A percentile compares a stretch with the other conserved stretches of the same genome.
Conservation (phyloP, 495 filamentous ascomycete species). For the Neurospora sp. region DNA sequence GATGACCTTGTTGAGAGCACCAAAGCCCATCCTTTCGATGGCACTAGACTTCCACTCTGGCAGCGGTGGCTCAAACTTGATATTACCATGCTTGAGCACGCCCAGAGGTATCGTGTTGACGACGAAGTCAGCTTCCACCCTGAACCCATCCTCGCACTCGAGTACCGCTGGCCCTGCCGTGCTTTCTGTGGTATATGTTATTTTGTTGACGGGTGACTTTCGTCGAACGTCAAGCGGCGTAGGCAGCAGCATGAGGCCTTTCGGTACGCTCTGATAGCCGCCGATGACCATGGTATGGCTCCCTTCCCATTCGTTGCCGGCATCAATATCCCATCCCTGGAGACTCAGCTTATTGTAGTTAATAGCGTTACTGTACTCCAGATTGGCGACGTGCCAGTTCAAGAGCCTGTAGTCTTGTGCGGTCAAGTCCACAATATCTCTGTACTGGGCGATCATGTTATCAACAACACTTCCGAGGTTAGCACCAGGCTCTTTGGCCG, state of each 20-base stretch:
- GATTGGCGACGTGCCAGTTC: constrained; percentile 97
- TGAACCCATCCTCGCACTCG: constrained; percentile 68
- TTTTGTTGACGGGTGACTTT: constrained; percentile 54
- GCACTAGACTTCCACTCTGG: constrained; percentile 76
- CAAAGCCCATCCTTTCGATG: constrained; percentile 85
- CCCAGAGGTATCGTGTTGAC: constrained; percentile 85
- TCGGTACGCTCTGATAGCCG: constrained; percentile 83
- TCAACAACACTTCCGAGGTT: constrained; percentile 86
- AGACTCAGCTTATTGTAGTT: constrained; percentile 82
- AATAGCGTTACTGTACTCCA: constrained; percentile 92
- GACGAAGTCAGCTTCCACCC: constrained; percentile 71
- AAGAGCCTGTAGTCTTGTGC: constrained; percentile 80
- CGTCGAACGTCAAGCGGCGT: constrained; percentile 70
- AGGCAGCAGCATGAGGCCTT: constrained; percentile 67
- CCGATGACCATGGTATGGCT: constrained; percentile 86
- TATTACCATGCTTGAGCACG: constrained; percentile 65
- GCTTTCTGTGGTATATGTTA: constrained; percentile 50
- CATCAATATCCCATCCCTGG: constrained; percentile 90
- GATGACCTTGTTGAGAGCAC: constrained; percentile 89
- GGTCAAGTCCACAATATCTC: constrained; percentile 67
- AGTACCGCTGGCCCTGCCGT: constrained; percentile 40
- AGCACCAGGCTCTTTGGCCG: constrained; percentile 49
- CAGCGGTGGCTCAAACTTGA: constrained; percentile 74
- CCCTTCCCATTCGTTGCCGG: constrained; percentile 94
- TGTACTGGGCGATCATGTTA: constrained; percentile 78